Percentiles rank a stretch among this genome's conserved stretches.
phyloP scores from a whole-genome alignment of 768 basidiomycete species.

The Mycena crocata region DNA sequence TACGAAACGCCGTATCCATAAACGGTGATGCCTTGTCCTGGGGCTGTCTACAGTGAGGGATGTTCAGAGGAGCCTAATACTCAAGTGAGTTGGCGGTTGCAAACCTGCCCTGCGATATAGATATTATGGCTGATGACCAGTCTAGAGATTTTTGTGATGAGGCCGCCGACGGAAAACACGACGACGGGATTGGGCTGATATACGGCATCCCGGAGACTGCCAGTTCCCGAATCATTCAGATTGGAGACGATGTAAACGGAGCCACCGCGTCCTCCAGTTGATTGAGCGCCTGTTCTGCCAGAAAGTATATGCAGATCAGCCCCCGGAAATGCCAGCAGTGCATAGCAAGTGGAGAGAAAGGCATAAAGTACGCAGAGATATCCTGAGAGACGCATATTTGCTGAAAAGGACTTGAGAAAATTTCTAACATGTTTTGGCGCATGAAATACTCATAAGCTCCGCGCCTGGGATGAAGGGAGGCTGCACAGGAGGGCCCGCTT shows the following conservation, averaged over 20 bases:
- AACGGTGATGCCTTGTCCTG: conserved; percentile 52
- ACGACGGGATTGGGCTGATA: conserved; percentile 46
- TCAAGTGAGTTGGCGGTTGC: neutral
- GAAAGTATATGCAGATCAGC: conserved; percentile 34
- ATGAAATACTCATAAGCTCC: neutral
- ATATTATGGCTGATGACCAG: conserved; percentile 46
- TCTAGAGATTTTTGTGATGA: conserved; percentile 46
- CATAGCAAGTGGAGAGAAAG: conserved; percentile 33
- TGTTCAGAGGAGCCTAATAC: neutral
- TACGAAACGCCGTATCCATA: conserved; percentile 50
- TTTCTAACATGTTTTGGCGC: no score
- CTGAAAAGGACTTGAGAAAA: neutral
- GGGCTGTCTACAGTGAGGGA: conserved; percentile 45
- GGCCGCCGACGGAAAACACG: conserved; percentile 48
- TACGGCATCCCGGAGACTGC: conserved; percentile 51
- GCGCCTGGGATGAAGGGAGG: neutral
- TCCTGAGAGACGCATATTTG: neutral
- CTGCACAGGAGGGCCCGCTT: neutral
- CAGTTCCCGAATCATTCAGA: conserved; percentile 48
- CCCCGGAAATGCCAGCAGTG: conserved; percentile 48
- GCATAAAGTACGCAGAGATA: conserved; percentile 16
- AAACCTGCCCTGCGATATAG: conserved; percentile 43
- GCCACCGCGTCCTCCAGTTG: conserved; percentile 48
- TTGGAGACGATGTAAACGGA: conserved; percentile 49
- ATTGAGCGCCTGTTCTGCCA: conserved; percentile 40